A percentile compares a stretch with the other conserved stretches of the same genome.
These are phyloP conservation scores for Trametes cinnabarina DNA, from an alignment of 768 basidiomycete species.

Conservation along the genomic window DNA sequence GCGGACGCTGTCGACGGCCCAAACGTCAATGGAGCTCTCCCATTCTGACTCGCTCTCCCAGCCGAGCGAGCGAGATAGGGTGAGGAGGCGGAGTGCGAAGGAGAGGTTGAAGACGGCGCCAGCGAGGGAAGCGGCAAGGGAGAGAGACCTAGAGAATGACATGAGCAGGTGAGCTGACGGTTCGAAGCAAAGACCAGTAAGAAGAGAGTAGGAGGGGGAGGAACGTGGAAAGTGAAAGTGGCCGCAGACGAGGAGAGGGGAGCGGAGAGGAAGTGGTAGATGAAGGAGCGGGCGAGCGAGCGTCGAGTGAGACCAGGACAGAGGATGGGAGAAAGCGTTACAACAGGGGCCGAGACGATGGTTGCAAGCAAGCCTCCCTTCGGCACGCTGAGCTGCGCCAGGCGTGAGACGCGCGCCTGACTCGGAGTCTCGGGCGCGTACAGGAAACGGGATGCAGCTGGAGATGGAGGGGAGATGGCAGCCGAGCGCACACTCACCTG, in stretches of 20 bases:
- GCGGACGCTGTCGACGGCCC: slow-evolving; percentile 41
- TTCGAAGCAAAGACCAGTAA: background rate
- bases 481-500: slow-evolving; percentile 16
- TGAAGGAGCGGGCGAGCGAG: slow-evolving; percentile 3
- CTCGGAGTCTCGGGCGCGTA: background rate
- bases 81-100: slow-evolving; percentile 41
- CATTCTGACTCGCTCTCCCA: slow-evolving; percentile 51
- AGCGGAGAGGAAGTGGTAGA: background rate
- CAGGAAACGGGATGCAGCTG: too few species aligned
- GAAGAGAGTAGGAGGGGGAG: background rate
- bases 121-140: slow-evolving; percentile 37
- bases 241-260: background rate
- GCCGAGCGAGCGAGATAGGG: slow-evolving; percentile 42
- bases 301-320: background rate
- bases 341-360: background rate
- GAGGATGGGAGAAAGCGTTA: background rate
- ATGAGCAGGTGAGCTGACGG: slow-evolving; percentile 15
- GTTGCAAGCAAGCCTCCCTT: background rate
- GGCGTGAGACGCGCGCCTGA: background rate
- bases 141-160: slow-evolving; percentile 34
- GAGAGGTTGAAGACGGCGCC: slow-evolving; percentile 42
- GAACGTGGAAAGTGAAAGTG: background rate
- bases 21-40: slow-evolving; percentile 41
- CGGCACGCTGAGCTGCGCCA: background rate
- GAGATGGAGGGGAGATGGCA: background rate